Evolutionary conservation across 345 rosid species (phyloP), one percentile per base, ranked within the genome.

Genomic region (Rhizophora apiculata): DNA sequence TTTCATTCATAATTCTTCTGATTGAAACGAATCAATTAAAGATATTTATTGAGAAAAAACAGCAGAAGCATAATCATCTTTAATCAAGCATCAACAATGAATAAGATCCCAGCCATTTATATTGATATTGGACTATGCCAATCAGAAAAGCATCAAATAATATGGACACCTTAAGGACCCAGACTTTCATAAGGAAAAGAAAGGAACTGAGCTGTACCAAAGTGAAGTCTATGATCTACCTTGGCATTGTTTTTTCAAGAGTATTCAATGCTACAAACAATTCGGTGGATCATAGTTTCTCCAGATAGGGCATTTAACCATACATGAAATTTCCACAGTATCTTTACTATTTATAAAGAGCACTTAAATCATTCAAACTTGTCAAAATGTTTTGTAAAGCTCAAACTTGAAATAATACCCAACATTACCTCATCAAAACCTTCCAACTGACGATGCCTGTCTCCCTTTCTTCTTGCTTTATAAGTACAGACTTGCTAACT

Each of bases 381-480:
- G 16, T 21, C 15, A 6, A 63, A 21, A 15, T 60, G n/a, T 6
- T 62, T 8, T 8, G 18, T 46, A 63, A 21, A 46, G 34, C 31
- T 39, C 15, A 48, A 49, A 65, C 9, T 59, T 51, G 26, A 57
- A 53, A 56, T 21, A 55, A 58, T 34, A 18, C 11, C 21, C 21
- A 9, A 49, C 18, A 71, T 74, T 80, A 96, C 99, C 98, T 87
- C 63, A 71, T 69, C 77, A 92, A 65, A 56, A 96, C 98, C 69
- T 87, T 85, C 89, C 73, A 80, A 76, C 96, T 96, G 71, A 92
- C 80, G 62, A 90, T 90, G 67, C 99, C 99, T 48, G 93, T 92
- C 88, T 89, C 98, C 39, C 95, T 81, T 81, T 96, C 99, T 83
- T 96, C 99, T 78, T 85, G 91, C 90, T 87, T 92, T 74, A 96